phyloP scores from a whole-genome alignment of 768 basidiomycete species.

The Kwoniella mangroviensis region DNA sequence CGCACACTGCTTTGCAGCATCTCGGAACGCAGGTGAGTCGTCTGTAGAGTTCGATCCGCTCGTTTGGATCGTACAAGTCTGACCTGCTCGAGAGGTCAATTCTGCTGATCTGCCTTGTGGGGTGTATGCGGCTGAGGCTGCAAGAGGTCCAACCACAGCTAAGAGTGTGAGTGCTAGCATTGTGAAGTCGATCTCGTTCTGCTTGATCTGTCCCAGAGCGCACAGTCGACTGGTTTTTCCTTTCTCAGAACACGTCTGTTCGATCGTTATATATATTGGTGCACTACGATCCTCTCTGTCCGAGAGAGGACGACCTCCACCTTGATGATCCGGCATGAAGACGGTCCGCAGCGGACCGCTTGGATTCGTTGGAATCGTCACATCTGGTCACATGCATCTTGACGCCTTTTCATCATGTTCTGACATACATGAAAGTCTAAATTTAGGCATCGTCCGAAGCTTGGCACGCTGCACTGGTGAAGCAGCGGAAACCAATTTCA shows the following conservation, averaged over 20 bases:
- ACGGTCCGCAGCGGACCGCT: constrained; percentile 6
- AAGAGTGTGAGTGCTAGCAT: constrained; percentile 10
- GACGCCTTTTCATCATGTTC: not conserved
- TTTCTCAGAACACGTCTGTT: too few relatives aligned
- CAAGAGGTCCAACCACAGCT: constrained; percentile 2
- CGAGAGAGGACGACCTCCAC: constrained; percentile 14
- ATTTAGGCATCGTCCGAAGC: not conserved
- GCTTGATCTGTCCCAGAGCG: too few relatives aligned
- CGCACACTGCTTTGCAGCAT: constrained; percentile 37
- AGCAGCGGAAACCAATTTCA: not conserved
- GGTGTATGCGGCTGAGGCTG: constrained; percentile 8
- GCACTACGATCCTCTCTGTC: not conserved
- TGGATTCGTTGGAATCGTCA: not conserved
- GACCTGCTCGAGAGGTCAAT: not conserved
- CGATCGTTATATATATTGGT: not conserved
- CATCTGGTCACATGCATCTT: not conserved
- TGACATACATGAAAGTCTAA: not conserved
- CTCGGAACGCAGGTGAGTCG: constrained; percentile 34
- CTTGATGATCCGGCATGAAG: not conserved
- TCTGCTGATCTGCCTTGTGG: constrained; percentile 9
- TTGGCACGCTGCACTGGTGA: too few relatives aligned
- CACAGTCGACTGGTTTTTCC: too few relatives aligned
- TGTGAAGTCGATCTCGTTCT: not conserved
- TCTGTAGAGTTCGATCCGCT: constrained; percentile 28
- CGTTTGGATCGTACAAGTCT: constrained; percentile 16